Evolutionary conservation across 2,329 filamentous ascomycete genomes (phyloP).

Genomic region (Amauroascus niger): DNA sequence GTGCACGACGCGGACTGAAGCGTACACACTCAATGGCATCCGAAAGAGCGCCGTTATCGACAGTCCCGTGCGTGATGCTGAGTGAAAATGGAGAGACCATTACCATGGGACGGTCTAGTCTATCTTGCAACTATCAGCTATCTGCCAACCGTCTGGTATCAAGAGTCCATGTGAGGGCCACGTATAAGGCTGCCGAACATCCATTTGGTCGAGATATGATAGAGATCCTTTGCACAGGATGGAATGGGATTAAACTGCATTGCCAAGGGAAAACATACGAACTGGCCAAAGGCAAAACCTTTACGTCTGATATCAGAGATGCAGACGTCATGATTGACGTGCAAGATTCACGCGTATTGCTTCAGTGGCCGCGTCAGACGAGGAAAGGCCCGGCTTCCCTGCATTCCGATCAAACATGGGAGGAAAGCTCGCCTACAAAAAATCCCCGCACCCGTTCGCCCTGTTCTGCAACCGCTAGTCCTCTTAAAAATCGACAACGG

Average conservation of each 20-base stretch:
- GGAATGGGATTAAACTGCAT: constrained; percentile 91
- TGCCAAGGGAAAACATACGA: constrained; percentile 83
- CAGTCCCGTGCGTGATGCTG: constrained; percentile 73
- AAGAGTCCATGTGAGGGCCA: constrained; percentile 81
- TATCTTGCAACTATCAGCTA: constrained; percentile 89
- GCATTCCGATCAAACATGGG: constrained; percentile 62
- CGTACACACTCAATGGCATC: constrained; percentile 57
- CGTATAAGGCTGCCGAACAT: constrained; percentile 61
- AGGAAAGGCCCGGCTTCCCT: constrained; percentile 43
- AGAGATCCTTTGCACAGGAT: constrained; percentile 83
- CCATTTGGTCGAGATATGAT: constrained; percentile 65
- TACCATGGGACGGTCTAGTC: constrained; percentile 85
- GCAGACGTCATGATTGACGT: constrained; percentile 93
- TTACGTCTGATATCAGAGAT: constrained; percentile 78
- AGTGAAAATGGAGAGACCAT: constrained; percentile 70
- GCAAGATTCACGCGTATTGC: constrained; percentile 78
- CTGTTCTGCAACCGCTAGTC: constrained; percentile 30
- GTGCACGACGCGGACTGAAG: constrained; percentile 46
- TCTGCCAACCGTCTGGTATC: constrained; percentile 88
- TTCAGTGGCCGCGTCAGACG: constrained; percentile 68
- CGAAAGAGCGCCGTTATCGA: constrained; percentile 72
- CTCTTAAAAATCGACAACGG: constrained; percentile 50
- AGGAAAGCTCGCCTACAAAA: constrained; percentile 46
- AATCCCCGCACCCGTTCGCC: constrained; percentile 25
- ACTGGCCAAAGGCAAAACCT: constrained; percentile 75